phyloP scores from a whole-genome alignment of 2,329 filamentous ascomycete species.

The Claviceps sp. region DNA sequence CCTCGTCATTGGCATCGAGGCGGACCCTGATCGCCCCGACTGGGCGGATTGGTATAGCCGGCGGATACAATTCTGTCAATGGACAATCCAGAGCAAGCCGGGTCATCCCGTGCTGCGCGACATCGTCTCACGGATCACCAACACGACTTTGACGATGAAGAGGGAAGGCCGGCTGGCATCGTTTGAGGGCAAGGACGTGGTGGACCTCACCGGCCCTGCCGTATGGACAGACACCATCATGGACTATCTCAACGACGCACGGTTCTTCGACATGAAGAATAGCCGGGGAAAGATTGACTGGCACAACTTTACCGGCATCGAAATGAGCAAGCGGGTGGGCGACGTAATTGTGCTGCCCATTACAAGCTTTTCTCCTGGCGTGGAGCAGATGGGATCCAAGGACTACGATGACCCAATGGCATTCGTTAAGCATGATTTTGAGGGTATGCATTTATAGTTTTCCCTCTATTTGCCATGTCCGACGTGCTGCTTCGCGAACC shows the following conservation, averaged over 20 bases:
- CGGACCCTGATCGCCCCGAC: slow-evolving; percentile 82
- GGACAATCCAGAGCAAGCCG: slow-evolving; percentile 94
- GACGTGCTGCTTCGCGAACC: not conserved
- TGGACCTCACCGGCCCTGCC: slow-evolving; percentile 89
- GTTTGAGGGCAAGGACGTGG: slow-evolving; percentile 55
- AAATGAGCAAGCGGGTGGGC: slow-evolving; percentile 69
- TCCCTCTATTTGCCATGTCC: not conserved
- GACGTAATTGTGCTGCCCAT: slow-evolving; percentile 92
- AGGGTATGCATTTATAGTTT: slow-evolving; percentile 46
- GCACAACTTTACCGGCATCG: slow-evolving; percentile 81
- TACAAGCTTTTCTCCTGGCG: slow-evolving; percentile 91
- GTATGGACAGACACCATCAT: slow-evolving; percentile 92
- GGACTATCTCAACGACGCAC: slow-evolving; percentile 80
- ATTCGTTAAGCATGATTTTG: slow-evolving; percentile 93
- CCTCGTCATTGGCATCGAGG: slow-evolving; percentile 87
- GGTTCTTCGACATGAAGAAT: slow-evolving; percentile 69
- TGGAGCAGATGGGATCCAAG: slow-evolving; percentile 82
- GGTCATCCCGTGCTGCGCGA: slow-evolving; percentile 87
- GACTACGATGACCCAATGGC: slow-evolving; percentile 89
- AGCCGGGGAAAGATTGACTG: slow-evolving; percentile 67
- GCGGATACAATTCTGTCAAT: slow-evolving; percentile 95
- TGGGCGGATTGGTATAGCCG: slow-evolving; percentile 95
- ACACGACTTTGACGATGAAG: slow-evolving; percentile 66
- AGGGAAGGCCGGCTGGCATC: slow-evolving; percentile 47
- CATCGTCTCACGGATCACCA: slow-evolving; percentile 73